Conservation (phyloP, 2,329 filamentous ascomycete genomes). For the Epichloe baconii region DNA sequence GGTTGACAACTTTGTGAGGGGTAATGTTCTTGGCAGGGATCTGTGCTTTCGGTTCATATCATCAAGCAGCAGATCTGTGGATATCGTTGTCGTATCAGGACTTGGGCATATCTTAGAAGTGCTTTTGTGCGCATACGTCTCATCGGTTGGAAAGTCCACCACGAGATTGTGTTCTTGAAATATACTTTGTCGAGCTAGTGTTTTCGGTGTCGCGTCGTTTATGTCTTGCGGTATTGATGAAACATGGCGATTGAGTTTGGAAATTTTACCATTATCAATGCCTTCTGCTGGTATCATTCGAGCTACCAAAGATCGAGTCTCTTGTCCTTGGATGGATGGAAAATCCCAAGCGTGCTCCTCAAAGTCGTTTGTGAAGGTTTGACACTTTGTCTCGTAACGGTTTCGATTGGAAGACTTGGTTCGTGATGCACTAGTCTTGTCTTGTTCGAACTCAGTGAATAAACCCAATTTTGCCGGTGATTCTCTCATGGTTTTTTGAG, state of each 20-base stretch:
- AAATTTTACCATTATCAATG: neutral
- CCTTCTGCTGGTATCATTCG: neutral
- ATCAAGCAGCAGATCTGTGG: neutral
- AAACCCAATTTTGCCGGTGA: conserved; percentile 1
- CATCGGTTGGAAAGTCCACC: neutral
- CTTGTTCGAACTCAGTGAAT: conserved; percentile 1
- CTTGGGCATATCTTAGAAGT: neutral
- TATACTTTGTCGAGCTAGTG: neutral
- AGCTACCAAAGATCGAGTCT: neutral
- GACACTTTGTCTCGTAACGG: neutral
- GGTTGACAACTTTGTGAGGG: neutral
- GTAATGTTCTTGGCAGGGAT: neutral
- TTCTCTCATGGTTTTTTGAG: conserved; percentile 5
- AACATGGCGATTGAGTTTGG: neutral
- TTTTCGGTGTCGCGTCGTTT: neutral
- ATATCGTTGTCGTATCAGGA: neutral
- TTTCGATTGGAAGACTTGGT: neutral
- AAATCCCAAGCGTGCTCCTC: neutral
- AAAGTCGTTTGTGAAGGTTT: neutral
- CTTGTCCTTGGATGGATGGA: neutral
- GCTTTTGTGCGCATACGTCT: neutral
- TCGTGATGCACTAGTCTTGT: neutral
- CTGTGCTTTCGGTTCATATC: neutral
- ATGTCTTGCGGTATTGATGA: neutral
- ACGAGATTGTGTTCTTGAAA: neutral